These are phyloP conservation scores for Arthrinium phaeospermum DNA, from an alignment of 2,329 filamentous ascomycete genomes.

Conservation along the genomic window DNA sequence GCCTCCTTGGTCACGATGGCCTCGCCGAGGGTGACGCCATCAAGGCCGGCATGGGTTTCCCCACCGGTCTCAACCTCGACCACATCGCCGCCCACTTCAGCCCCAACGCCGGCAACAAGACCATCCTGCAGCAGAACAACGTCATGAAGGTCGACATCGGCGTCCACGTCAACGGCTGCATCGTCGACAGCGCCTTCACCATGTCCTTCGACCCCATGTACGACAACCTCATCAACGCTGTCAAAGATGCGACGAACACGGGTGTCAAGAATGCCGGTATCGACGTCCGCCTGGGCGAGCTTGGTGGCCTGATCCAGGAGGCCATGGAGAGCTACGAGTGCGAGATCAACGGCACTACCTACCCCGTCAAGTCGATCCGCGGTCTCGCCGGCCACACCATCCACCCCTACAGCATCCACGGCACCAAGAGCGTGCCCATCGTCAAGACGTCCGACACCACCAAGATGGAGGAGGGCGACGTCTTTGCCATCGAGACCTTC, in stretches of 20 bases:
- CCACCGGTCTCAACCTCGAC: slow-evolving; percentile 82
- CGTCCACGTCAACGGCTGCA: slow-evolving; percentile 79
- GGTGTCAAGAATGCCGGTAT: slow-evolving; percentile 91
- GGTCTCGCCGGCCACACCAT: slow-evolving; percentile 93
- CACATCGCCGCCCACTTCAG: slow-evolving; percentile 87
- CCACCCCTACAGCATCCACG: slow-evolving; percentile 87
- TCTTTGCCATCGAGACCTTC: slow-evolving; percentile 96
- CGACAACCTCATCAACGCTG: slow-evolving; percentile 75
- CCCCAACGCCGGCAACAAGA: slow-evolving; percentile 85
- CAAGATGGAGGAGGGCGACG: slow-evolving; percentile 97
- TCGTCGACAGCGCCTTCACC: slow-evolving; percentile 83
- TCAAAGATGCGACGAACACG: slow-evolving; percentile 81
- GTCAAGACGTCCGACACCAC: slow-evolving; percentile 87
- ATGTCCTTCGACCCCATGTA: slow-evolving; percentile 77
- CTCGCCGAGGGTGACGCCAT: slow-evolving; percentile 79
- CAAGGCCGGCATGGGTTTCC: slow-evolving; percentile 84
- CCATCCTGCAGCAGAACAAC: slow-evolving; percentile 72
- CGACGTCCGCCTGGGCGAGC: slow-evolving; percentile 86
- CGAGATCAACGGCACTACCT: slow-evolving; percentile 77
- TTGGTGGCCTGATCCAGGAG: slow-evolving; percentile 85
- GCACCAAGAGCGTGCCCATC: slow-evolving; percentile 91
- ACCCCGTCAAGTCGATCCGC: slow-evolving; percentile 83
- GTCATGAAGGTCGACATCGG: slow-evolving; percentile 86
- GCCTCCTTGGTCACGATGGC: slow-evolving; percentile 77
- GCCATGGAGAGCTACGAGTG: slow-evolving; percentile 93